Evolutionary conservation across 2,329 filamentous ascomycete genomes (phyloP).

Genomic region (Neofusicoccum cordaticola): DNA sequence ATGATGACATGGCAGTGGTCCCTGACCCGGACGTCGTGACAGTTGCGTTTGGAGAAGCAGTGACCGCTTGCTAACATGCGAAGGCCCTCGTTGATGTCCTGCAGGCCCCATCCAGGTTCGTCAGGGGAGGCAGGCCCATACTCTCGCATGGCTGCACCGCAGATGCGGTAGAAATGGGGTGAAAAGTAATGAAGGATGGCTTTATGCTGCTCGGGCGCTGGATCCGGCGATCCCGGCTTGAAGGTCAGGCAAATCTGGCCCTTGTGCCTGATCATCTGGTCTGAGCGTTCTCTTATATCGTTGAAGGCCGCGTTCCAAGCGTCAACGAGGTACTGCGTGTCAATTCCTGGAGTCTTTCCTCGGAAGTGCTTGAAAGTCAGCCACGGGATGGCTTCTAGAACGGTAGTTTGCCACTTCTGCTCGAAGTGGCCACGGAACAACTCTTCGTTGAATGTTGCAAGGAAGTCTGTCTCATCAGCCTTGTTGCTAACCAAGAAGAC

Average conservation of each 20-base stretch:
- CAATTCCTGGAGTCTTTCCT: not conserved
- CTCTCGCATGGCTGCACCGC: not conserved
- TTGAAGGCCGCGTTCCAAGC: not conserved
- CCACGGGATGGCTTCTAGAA: not conserved
- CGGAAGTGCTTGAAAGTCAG: not conserved
- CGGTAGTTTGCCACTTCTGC: not conserved
- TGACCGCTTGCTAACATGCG: not conserved
- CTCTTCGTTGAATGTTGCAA: not conserved
- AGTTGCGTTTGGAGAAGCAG: not conserved
- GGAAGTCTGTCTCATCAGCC: not conserved
- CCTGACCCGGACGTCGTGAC: not conserved
- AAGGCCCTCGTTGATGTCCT: not conserved
- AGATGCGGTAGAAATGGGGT: not conserved
- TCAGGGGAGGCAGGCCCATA: not conserved
- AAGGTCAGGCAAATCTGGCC: not conserved
- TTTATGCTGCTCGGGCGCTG: not conserved
- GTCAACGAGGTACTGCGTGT: not conserved
- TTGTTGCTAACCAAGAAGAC: not conserved
- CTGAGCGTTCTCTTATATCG: not conserved
- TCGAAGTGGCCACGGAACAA: not conserved
- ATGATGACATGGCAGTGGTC: not conserved
- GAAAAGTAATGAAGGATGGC: not conserved
- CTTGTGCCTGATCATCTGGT: not conserved
- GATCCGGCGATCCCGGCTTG: not conserved
- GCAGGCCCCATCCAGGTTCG: not conserved